These are phyloP conservation scores for Claviceps sorghi DNA, from an alignment of 2,329 filamentous ascomycete species.

Conservation along the genomic window DNA sequence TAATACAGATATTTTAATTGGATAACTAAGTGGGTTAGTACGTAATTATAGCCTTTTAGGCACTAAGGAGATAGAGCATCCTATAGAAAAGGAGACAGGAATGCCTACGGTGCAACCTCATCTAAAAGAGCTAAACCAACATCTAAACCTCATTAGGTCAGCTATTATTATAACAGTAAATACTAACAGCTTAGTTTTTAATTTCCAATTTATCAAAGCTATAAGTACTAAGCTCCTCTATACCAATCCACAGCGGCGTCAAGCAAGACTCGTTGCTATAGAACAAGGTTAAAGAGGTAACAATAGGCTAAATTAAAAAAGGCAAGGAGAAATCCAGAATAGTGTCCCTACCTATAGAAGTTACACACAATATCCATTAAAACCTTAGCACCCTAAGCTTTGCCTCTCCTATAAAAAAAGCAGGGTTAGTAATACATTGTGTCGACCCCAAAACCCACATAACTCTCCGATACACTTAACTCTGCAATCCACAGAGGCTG, in stretches of 20 bases:
- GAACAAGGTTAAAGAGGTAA: not conserved
- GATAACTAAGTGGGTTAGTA: no score
- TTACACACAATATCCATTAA: not conserved
- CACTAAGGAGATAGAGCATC: no score
- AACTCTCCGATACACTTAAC: no score
- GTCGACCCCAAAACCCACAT: no score
- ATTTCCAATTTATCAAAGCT: slow-evolving; percentile 1
- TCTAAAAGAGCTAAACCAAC: not conserved
- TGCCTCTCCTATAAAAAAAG: not conserved
- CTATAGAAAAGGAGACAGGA: not conserved
- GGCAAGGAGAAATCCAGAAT: not conserved
- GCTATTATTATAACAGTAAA: slow-evolving; percentile 5
- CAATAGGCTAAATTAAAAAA: not conserved
- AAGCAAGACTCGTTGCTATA: slow-evolving; percentile 2
- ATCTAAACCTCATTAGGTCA: not conserved
- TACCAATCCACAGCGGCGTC: slow-evolving; percentile 4
- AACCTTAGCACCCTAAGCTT: not conserved
- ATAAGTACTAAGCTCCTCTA: slow-evolving; percentile 2
- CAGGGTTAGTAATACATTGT: no score
- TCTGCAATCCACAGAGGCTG: no score
- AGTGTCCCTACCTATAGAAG: not conserved
- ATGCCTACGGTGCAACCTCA: not conserved
- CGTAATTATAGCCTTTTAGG: no score
- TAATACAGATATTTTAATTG: no score
- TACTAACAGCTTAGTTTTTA: not conserved